Conservation (phyloP, 2,329 filamentous ascomycete species). For the Calcarisporium arbuscula region DNA sequence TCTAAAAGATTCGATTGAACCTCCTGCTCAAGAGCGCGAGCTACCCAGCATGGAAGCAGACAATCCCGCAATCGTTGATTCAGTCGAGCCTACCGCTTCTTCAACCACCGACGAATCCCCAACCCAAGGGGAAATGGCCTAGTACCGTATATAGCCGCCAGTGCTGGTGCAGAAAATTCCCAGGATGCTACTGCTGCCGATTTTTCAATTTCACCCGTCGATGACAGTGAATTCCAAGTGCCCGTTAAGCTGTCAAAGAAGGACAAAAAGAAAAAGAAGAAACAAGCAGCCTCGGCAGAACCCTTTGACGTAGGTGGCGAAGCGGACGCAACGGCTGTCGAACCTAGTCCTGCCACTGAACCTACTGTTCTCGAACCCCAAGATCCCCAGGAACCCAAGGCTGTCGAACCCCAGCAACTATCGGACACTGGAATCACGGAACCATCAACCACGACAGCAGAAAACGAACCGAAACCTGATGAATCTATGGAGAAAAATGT, state of each 20-base stretch:
- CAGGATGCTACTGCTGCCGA: too few species aligned
- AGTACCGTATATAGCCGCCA: too few species aligned
- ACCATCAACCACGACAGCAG: too few species aligned
- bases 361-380: background rate
- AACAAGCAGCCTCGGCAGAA: constrained; percentile 18
- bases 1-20: too few species aligned
- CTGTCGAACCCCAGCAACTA: background rate
- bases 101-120: too few species aligned
- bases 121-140: too few species aligned
- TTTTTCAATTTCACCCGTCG: background rate
- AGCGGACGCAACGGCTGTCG: constrained; percentile 8
- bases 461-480: constrained; percentile 7
- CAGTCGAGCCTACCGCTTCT: too few species aligned
- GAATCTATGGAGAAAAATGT: constrained; percentile 11
- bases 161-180: too few species aligned
- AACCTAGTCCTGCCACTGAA: constrained; percentile 5
- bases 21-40: too few species aligned
- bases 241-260: constrained; percentile 26
- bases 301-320: constrained; percentile 11
- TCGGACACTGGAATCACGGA: background rate
- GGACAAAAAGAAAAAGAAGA: constrained; percentile 28
- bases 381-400: constrained; percentile 1
- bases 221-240: constrained; percentile 7
- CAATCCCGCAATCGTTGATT: too few species aligned
- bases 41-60: too few species aligned